Evolutionary conservation across 192 early-diverging fungal genomes (phyloP).

Genomic region (Coemansia sp.): DNA sequence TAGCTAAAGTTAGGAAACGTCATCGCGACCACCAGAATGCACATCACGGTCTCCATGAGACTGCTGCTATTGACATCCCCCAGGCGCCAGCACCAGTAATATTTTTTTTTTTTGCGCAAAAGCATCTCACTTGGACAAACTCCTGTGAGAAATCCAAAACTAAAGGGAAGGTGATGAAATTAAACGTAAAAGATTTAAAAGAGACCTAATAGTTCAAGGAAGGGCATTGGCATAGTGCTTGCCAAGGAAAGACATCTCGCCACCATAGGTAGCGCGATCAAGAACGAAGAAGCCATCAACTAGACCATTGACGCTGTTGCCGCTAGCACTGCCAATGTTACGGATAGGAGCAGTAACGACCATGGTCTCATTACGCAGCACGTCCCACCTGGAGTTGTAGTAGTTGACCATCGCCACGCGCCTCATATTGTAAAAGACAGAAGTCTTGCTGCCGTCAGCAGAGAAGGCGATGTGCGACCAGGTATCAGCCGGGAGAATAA

Average conservation of each 20-base stretch:
- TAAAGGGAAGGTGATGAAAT: background rate
- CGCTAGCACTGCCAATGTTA: constrained; percentile 41
- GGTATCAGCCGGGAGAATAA: constrained; percentile 29
- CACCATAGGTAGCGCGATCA: constrained; percentile 31
- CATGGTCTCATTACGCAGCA: constrained; percentile 43
- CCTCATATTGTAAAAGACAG: constrained; percentile 48
- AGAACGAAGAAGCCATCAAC: constrained; percentile 48
- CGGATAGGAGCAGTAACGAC: constrained; percentile 36
- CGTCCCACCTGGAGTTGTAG: constrained; percentile 45
- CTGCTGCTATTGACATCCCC: background rate
- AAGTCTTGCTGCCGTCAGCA: constrained; percentile 33
- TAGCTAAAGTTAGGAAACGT: background rate
- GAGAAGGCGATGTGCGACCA: constrained; percentile 53
- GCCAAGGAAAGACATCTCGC: constrained; percentile 51
- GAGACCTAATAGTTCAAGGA: constrained; percentile 16
- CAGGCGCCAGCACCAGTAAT: constrained; percentile 4
- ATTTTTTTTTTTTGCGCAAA: background rate
- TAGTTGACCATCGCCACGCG: constrained; percentile 38
- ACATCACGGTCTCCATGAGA: background rate
- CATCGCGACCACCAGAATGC: background rate
- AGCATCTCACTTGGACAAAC: background rate
- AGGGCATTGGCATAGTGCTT: constrained; percentile 44
- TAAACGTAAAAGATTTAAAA: background rate
- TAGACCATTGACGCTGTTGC: constrained; percentile 40
- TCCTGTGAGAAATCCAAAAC: background rate